Evolutionary conservation across 2,329 filamentous ascomycete species (phyloP), one percentile per base, ranked within the genome.

Genomic region (Pseudogymnoascus sp.): DNA sequence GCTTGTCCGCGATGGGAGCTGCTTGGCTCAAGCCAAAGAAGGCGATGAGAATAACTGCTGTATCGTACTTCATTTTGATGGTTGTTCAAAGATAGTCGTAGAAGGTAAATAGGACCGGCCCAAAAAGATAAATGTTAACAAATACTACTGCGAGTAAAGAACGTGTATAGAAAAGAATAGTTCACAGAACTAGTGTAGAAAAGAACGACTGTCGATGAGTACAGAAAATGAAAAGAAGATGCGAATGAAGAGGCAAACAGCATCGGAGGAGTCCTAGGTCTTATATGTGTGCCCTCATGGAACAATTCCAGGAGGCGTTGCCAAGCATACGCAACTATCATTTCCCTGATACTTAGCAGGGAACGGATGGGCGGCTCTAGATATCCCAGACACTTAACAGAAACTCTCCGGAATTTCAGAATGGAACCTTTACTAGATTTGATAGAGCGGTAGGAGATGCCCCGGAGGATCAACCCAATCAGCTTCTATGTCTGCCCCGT

Each of bases 31-130:
- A 61, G 64, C 70, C 67, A 61, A 72, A 67, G 37, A 73, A 68
- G 67, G 69, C 68, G 56, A 72, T 59, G 42, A 74, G 63, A 62
- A 69, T 40, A 60, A 68, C 65, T 60, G 67, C 66, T 14, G 68
- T 67, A 68, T 71, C 70, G 70, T 70, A 73, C 70, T 73, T 73
- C 71, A 73, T 73, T 69, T 64, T 72, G 65, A 60, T 67, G 68
- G 42, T 69, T 56, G 60, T 53, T 43, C 28, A 63, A 63, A 42
- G 64, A 64, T 42, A 63, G 62, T 64, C 60, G 53, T 36, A 40
- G 62, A 68, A 23, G 63, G 64, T 25, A 67, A 67, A 65, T 69
- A 72, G 70, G 71, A 65, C 69, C 70, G 68, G 69, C 69, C 70
- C 71, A 67, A 56, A 16, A 49, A 46, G 62, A 38, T 60, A 60